Evolutionary conservation across 495 filamentous ascomycete genomes (phyloP), one percentile per base, ranked within the genome.

Genomic region (Wilcoxina mikolae): DNA sequence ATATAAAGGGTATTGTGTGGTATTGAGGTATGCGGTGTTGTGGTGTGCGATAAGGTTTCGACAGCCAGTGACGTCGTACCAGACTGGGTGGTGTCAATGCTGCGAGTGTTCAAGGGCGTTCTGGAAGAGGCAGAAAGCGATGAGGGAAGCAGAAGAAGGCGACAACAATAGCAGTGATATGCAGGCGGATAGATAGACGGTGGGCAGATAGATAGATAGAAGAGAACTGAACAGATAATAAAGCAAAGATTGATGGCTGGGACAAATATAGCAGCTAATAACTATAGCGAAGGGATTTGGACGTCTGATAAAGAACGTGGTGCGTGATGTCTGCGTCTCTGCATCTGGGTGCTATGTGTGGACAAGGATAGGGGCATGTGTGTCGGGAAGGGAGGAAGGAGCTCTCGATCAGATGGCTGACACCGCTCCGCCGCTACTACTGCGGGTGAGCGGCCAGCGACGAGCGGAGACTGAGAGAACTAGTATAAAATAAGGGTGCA

Each of bases 391-490:
- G 39, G 7, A 43, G 7, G 7, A 20, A 18, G 5, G 39, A 43
- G 39, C 39, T 12, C 20, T 9, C 17, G 17, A 10, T 43, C 31
- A 15, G 5, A 5, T 35, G 31, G 31, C 31, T 15, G 15, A 35
- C 5, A 35, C 31, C 15, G 31, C 31, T 35, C 31, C 31, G 3
- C 27, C 3, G 23, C 46, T 49, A 49, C 25, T 49, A 11, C 46
- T 49, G 46, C 46, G 46, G 23, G 46, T 49, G 15, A 23, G 46
- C 46, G 46, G 46, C 12, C 46, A 49, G 24, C 46, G 25, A 23
- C 46, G 46, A 49, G 46, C 46, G 25, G 43, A 46, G n/a, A 46
- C n/a, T 35, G 31, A 15, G 7, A 35, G 31, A 7, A 35, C 7
- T 15, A 35, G 31, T 35, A 35, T 7, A 7, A 35, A 15, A 15